phyloP scores from a whole-genome alignment of 306 rosid genomes.

The Carpinus fangiana region DNA sequence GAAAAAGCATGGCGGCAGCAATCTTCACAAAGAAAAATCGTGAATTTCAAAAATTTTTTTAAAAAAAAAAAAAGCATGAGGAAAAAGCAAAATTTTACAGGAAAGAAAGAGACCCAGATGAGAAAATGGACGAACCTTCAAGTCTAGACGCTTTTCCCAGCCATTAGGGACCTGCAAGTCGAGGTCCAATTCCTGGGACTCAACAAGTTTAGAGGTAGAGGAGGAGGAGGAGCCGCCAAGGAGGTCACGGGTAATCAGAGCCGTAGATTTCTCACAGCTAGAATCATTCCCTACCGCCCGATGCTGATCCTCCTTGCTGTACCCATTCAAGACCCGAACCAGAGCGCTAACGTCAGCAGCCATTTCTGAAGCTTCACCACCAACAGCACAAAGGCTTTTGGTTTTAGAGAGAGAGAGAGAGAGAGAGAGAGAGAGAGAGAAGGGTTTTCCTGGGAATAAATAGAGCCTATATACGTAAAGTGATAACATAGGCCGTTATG shows the following conservation, averaged over 20 bases:
- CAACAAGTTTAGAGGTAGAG: slow-evolving; percentile 30
- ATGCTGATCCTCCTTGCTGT: slow-evolving; percentile 65
- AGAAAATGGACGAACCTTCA: slow-evolving; percentile 58
- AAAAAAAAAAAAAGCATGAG: background rate
- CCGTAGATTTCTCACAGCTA: slow-evolving; percentile 60
- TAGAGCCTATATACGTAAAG: background rate
- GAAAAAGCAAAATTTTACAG: slow-evolving; percentile 7
- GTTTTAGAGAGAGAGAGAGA: slow-evolving; percentile 21
- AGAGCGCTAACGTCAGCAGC: slow-evolving; percentile 86
- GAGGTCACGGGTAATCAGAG: slow-evolving; percentile 78
- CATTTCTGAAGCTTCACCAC: slow-evolving; percentile 39
- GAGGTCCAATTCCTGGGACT: slow-evolving; percentile 92
- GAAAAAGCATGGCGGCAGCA: background rate
- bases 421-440: slow-evolving; percentile 21
- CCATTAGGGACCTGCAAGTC: slow-evolving; percentile 91
- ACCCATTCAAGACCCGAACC: slow-evolving; percentile 58
- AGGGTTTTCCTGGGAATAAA: background rate
- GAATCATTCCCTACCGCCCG: slow-evolving; percentile 67
- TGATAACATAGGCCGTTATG: slow-evolving; percentile 1
- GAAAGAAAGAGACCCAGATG: slow-evolving; percentile 25
- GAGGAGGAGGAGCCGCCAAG: slow-evolving; percentile 63
- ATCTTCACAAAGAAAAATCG: background rate
- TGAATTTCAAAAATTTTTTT: background rate
- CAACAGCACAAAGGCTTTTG: background rate
- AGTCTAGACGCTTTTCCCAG: slow-evolving; percentile 92